Evolutionary conservation across 2,329 filamentous ascomycete genomes (phyloP), one percentile per base, ranked within the genome.

Genomic region (Aureobasidium sp.): DNA sequence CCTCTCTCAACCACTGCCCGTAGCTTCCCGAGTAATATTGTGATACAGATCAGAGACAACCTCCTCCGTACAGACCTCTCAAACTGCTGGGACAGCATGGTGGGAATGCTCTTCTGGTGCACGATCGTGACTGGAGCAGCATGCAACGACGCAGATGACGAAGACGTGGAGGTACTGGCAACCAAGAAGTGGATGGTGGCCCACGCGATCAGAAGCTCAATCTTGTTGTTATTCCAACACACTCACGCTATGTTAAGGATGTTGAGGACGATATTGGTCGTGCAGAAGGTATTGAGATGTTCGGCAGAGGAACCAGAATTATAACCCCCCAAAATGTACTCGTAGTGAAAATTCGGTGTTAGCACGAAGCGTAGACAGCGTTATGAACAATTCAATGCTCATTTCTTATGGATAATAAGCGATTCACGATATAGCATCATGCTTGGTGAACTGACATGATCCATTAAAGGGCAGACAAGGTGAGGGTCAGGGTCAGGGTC

Each of bases 81-180:
- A 21, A 66, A 70, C 29, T 70, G 68, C 63, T 73, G 71, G 72
- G 66, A 66, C n/a, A 65, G 67, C 34, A 65, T 73, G 59, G 66
- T 68, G 2, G 72, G 72, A 13, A 68, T 73, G 3, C 65, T 74
- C 5, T 69, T 72, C 59, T 73, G 69, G 66, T 65, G 70, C 21
- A 62, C 67, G 1, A 61, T 72, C 13, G 66, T 73, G 10, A 70
- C 68, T 30, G 67, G 67, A n/a, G 68, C 70, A 6, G 68, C 71
- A 9, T 68, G 67, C 29, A 68, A 69, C 50, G 63, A 67, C 27
- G 58, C 63, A 21, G 57, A 52, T 3, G 37, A 39, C 11, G 9
- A 41, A 7, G 41, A 52, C 13, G 15, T 61, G 9, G 58, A 52
- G 39, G 63, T 66, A 32, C 66, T 67, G 45, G 70, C 69, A 39